Evolutionary conservation across 129 eudicot genomes (phyloP).

Genomic region (Cynara cardunculus): DNA sequence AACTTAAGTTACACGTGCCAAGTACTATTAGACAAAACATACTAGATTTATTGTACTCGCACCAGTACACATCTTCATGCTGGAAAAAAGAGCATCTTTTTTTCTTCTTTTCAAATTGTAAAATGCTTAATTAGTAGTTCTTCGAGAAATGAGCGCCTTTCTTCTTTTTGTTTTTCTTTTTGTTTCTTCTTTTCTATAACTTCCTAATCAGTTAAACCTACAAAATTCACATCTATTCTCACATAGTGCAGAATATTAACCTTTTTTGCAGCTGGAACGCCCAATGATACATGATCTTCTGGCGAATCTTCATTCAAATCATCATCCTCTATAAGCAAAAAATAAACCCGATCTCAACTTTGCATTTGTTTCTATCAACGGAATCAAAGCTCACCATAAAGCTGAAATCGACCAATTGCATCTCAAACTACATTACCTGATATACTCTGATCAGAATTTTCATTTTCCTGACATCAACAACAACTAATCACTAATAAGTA

Average conservation of each 20-base stretch:
- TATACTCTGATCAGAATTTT: slow-evolving; percentile 77
- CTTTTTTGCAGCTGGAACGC: slow-evolving; percentile 38
- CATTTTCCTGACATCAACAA: slow-evolving; percentile 29
- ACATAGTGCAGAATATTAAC: slow-evolving; percentile 23
- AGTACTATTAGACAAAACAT: neutral
- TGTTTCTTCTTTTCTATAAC: neutral
- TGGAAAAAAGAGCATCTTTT: no score
- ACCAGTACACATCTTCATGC: neutral
- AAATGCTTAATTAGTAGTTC: neutral
- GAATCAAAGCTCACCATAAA: neutral
- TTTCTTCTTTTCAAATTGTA: neutral
- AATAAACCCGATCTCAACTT: slow-evolving; percentile 1
- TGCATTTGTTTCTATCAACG: neutral
- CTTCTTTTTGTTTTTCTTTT: neutral
- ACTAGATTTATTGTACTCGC: neutral
- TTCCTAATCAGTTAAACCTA: neutral
- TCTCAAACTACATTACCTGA: slow-evolving; percentile 46
- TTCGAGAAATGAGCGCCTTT: neutral
- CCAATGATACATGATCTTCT: slow-evolving; percentile 43
- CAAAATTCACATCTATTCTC: neutral
- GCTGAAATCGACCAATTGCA: neutral
- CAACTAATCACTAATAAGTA: slow-evolving; percentile 6
- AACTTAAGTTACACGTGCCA: neutral
- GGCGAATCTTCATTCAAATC: slow-evolving; percentile 29
- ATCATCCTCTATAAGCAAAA: slow-evolving; percentile 46